Evolutionary conservation across 106 monocot species (phyloP), one percentile per base, ranked within the genome.

Genomic region (Dendrobium chrysotoxum): DNA sequence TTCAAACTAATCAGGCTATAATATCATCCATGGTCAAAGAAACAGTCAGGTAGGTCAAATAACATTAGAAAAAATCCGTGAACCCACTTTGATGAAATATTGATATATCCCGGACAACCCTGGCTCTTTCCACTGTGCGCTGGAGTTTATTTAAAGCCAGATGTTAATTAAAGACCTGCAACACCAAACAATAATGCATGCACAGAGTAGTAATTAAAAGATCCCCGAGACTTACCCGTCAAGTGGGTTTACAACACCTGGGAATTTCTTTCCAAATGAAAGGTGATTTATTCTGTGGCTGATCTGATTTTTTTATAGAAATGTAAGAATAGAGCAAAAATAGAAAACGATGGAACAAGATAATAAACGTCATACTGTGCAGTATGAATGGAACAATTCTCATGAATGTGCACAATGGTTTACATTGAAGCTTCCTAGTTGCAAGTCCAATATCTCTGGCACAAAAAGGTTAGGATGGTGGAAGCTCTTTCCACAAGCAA

Each of bases 231-330:
- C 76, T 26, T 47, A 76, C 76, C 83, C 83, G 74, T 83, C 79
- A 46, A 83, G 83, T 58, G 83, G 98, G 84, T 99, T 99, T 80
- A 99, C 85, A 81, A 85, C 92, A 87, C 98, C 98, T 71, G 98
- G 98, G 71, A 93, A 99, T 53, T 93, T 91, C 80, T 86, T 86
- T 79, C 98, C 98, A 86, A 99, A 99, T 39, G 98, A 91, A 23
- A 99, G 82, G 44, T 99, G 95, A 77, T 99, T 99, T 68, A 99
- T 99, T 79, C 82, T 95, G 85, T 99, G 98, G 76, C 91, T 99
- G 81, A 95, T 90, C 98, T 99, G 87, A n/a, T 79, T 46, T 78
- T 79, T 30, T 61, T 47, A 50, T 75, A 67, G 11, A 80, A 13
- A 40, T 47, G 21, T 53, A 57, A 35, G 55, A 30, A 45, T 72